phyloP scores from a whole-genome alignment of 2,329 filamentous ascomycete species.

The Neonectria hederae region DNA sequence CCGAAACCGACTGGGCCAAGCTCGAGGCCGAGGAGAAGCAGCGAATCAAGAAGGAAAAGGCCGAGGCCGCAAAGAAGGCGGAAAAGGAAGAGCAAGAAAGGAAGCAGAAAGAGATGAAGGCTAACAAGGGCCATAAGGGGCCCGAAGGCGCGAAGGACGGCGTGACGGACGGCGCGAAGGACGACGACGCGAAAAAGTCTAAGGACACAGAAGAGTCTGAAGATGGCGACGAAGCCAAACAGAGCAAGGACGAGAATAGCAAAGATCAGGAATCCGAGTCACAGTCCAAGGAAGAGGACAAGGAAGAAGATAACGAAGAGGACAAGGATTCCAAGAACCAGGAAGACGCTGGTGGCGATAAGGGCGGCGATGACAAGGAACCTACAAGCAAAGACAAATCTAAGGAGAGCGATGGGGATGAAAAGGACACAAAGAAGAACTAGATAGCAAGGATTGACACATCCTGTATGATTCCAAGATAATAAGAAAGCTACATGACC shows the following conservation, averaged over 20 bases:
- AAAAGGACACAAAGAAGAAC: slow-evolving; percentile 10
- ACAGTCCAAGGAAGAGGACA: slow-evolving; percentile 24
- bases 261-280: slow-evolving; percentile 1
- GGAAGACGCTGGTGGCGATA: slow-evolving; percentile 5
- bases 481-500: neutral
- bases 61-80: slow-evolving; percentile 50
- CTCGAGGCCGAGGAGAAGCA: slow-evolving; percentile 54
- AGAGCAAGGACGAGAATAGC: neutral
- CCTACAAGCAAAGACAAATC: slow-evolving; percentile 7
- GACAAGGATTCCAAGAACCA: slow-evolving; percentile 17
- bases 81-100: slow-evolving; percentile 48
- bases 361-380: slow-evolving; percentile 15
- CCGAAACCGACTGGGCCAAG: slow-evolving; percentile 56
- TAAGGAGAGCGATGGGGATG: slow-evolving; percentile 1
- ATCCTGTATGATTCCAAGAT: neutral
- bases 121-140: slow-evolving; percentile 41
- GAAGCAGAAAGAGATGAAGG: slow-evolving; percentile 44
- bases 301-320: slow-evolving; percentile 35
- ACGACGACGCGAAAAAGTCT: neutral
- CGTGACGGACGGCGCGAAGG: neutral
- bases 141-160: slow-evolving; percentile 18
- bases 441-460: neutral
- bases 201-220: slow-evolving; percentile 13
- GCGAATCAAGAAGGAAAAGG: slow-evolving; percentile 50
- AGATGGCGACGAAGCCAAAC: neutral